Evolutionary conservation across 345 rosid species (phyloP).

Genomic region (Ceriops decandra): DNA sequence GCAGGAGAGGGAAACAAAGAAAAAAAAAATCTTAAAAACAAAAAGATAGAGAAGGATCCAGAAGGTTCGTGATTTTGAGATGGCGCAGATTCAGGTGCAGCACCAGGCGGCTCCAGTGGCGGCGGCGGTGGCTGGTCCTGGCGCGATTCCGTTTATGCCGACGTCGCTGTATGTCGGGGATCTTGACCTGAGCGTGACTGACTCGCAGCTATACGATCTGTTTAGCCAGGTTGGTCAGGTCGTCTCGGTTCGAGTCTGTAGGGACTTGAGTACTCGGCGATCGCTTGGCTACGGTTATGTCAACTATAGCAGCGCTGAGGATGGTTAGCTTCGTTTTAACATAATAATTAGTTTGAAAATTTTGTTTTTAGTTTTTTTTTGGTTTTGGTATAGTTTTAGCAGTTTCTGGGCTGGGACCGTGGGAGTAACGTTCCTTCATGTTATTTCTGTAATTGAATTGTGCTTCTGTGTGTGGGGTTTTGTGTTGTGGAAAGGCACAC

Average conservation of each 20-base stretch:
- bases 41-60: conserved; percentile 20
- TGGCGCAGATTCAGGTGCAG: conserved; percentile 29
- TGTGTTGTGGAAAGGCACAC: no score
- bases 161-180: conserved; percentile 21
- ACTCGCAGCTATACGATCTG: conserved; percentile 19
- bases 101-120: conserved; percentile 38
- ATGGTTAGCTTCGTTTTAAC: conserved; percentile 18
- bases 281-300: conserved; percentile 33
- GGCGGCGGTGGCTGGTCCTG: conserved; percentile 14
- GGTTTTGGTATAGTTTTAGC: no score
- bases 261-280: conserved; percentile 19
- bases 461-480: no score
- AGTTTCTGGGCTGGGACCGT: no score
- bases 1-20: conserved; percentile 19
- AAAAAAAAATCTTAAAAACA: background rate
- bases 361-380: no score
- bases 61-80: conserved; percentile 13
- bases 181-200: conserved; percentile 24
- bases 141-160: conserved; percentile 13
- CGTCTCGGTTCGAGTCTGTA: conserved; percentile 29
- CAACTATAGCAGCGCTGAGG: conserved; percentile 25
- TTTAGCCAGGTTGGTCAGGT: conserved; percentile 25
- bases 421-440: no score
- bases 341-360: no score
- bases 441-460: no score